Conservation (phyloP, 129 eudicot species). For the Scalesia atractyloides region DNA sequence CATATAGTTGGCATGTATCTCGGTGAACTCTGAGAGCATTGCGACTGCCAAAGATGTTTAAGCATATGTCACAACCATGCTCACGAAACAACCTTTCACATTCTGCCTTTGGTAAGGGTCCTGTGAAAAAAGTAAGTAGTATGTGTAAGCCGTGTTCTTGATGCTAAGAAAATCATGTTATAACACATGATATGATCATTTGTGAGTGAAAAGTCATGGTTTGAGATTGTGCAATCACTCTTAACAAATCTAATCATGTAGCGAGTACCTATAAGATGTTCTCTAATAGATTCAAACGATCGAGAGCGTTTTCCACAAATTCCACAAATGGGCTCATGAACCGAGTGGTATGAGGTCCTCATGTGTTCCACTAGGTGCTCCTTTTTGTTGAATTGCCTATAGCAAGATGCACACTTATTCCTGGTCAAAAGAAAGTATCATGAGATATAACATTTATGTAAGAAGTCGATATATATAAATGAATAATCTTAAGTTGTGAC, state of each 20-base stretch:
- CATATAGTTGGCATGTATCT: slow-evolving; percentile 67
- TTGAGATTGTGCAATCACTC: slow-evolving; percentile 1
- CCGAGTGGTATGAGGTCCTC: slow-evolving; percentile 86
- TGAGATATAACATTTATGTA: slow-evolving; percentile 9
- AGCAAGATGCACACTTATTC: slow-evolving; percentile 98
- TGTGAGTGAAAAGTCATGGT: not conserved
- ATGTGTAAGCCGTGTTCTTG: not conserved
- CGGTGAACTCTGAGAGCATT: slow-evolving; percentile 75
- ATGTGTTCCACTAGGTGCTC: slow-evolving; percentile 99
- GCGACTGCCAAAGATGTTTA: slow-evolving; percentile 67
- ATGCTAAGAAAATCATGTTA: slow-evolving; percentile 17
- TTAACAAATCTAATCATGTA: not conserved
- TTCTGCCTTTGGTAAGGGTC: slow-evolving; percentile 96
- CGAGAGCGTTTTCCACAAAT: slow-evolving; percentile 80
- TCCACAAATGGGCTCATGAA: slow-evolving; percentile 95
- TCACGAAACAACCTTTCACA: slow-evolving; percentile 85
- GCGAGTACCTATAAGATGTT: slow-evolving; percentile 84
- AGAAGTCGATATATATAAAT: not conserved
- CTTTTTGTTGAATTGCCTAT: slow-evolving; percentile 90
- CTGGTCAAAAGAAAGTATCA: slow-evolving; percentile 43
- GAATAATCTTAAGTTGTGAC: no score
- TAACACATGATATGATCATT: not conserved
- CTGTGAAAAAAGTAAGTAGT: slow-evolving; percentile 34
- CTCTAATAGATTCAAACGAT: slow-evolving; percentile 90
- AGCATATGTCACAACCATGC: slow-evolving; percentile 82